A percentile compares a stretch with the other conserved stretches of the same genome.
Evolutionary conservation across 306 rosid species (phyloP).

Genomic region (Quercus glauca): DNA sequence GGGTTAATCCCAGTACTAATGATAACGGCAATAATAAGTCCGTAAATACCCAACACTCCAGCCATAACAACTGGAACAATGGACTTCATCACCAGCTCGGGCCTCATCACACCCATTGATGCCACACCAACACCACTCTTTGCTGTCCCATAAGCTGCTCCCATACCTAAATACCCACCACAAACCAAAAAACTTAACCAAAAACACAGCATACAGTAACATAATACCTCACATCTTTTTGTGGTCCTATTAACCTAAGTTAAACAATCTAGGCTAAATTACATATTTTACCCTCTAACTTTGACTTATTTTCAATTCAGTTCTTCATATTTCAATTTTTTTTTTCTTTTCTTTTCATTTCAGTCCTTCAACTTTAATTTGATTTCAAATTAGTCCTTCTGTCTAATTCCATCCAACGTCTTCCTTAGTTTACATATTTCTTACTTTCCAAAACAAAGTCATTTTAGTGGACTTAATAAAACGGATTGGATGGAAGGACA

Average conservation of each 20-base stretch:
- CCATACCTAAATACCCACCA: slow-evolving; percentile 60
- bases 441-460: no score
- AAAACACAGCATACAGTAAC: not conserved
- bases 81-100: slow-evolving; percentile 88
- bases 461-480: no score
- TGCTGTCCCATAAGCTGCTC: slow-evolving; percentile 91
- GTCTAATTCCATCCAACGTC: no score
- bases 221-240: not conserved
- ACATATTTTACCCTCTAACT: no score
- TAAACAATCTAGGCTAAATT: no score
- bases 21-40: slow-evolving; percentile 84
- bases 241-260: not conserved
- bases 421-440: no score
- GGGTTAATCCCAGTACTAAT: slow-evolving; percentile 92
- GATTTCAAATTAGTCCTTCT: no score
- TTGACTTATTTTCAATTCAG: no score
- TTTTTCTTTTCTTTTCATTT: no score
- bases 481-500: no score
- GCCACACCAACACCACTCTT: slow-evolving; percentile 94
- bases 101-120: slow-evolving; percentile 94
- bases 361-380: no score
- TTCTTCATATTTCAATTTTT: no score
- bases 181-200: not conserved
- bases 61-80: slow-evolving; percentile 94
- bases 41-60: slow-evolving; percentile 92